These are phyloP conservation scores for Medicago truncatula DNA, from an alignment of 306 rosid species.

Conservation along the genomic window DNA sequence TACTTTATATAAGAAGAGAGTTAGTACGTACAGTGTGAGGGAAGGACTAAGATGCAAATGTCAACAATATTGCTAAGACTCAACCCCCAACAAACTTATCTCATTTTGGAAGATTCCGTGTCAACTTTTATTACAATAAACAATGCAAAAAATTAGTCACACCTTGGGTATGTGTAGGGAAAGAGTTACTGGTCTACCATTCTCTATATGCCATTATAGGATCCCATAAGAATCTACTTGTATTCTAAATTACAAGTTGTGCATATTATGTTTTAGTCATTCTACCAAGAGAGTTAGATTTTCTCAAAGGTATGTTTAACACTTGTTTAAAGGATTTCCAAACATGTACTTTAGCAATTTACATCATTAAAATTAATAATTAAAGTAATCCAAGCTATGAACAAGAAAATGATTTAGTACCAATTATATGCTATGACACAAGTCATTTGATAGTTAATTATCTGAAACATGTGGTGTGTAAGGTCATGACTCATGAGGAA, in stretches of 20 bases:
- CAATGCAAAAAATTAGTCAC: slow-evolving; percentile 48
- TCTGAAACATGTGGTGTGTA: background rate
- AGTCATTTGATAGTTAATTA: background rate
- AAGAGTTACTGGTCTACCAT: slow-evolving; percentile 14
- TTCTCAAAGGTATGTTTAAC: background rate
- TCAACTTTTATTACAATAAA: slow-evolving; percentile 49
- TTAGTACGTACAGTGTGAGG: slow-evolving; percentile 7
- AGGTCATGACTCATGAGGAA: too few species aligned
- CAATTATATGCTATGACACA: background rate
- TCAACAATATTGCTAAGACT: slow-evolving; percentile 23
- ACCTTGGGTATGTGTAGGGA: slow-evolving; percentile 45
- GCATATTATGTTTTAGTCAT: background rate
- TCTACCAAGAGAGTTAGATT: background rate
- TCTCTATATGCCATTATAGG: slow-evolving; percentile 6
- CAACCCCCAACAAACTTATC: slow-evolving; percentile 80
- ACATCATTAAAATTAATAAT: background rate
- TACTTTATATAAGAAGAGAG: slow-evolving; percentile 45
- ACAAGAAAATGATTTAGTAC: background rate
- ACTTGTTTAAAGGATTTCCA: background rate
- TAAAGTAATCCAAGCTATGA: background rate
- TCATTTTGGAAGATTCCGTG: slow-evolving; percentile 36
- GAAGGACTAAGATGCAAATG: slow-evolving; percentile 22
- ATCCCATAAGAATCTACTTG: background rate
- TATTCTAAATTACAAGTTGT: background rate
- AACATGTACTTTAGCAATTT: background rate